phyloP scores from a whole-genome alignment of 225 moss, liverwort and hornwort species.

The Lunularia cruciata region DNA sequence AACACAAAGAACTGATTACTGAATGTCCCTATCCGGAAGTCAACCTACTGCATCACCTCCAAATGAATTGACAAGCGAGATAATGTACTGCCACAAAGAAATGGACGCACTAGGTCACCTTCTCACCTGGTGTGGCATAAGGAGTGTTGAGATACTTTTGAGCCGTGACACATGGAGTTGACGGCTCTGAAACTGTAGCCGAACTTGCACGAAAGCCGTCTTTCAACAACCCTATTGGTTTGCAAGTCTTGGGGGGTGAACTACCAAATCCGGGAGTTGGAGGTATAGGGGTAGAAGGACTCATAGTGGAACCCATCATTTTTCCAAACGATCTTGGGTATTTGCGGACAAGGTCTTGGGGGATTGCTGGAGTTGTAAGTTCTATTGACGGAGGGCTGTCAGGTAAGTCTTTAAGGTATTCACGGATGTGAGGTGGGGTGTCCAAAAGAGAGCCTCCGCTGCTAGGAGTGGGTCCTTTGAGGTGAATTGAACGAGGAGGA shows the following conservation, averaged over 20 bases:
- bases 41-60: too few relatives aligned
- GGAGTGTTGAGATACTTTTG: conserved; percentile 22
- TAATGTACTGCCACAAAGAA: too few relatives aligned
- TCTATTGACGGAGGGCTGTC: conserved; percentile 18
- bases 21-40: too few relatives aligned
- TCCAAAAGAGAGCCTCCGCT: neutral
- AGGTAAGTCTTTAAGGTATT: neutral
- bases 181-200: neutral
- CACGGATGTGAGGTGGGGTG: conserved; percentile 13
- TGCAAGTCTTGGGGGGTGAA: conserved; percentile 23
- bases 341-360: conserved; percentile 11
- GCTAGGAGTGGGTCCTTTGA: conserved; percentile 5
- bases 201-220: neutral
- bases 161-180: conserved; percentile 1
- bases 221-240: conserved; percentile 10
- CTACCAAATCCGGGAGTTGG: conserved; percentile 17
- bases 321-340: conserved; percentile 20
- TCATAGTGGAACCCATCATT: neutral
- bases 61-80: too few relatives aligned
- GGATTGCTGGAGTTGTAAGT: conserved; percentile 23
- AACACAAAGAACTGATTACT: too few relatives aligned
- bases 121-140: conserved; percentile 32
- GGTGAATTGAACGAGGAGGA: conserved; percentile 1
- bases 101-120: neutral
- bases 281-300: conserved; percentile 20